Conservation (phyloP, 140 eudicot genomes). For the Anethum foeniculum region DNA sequence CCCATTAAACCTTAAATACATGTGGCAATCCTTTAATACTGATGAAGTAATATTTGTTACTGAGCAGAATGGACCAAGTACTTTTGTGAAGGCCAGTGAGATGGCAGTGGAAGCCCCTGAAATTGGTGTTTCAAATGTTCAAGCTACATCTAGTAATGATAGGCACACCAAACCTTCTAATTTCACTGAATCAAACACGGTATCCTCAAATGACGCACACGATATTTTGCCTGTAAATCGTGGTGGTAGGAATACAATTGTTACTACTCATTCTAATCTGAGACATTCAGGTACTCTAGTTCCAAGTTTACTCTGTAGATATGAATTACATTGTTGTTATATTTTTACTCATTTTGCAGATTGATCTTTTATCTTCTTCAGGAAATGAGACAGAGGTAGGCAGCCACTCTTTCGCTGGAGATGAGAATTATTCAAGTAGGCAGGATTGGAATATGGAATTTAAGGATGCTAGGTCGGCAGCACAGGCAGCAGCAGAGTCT, state of each 20-base stretch:
- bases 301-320: background rate
- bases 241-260: constrained; percentile 17
- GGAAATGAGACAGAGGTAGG: constrained; percentile 27
- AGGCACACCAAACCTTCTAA: constrained; percentile 21
- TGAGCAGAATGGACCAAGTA: constrained; percentile 55
- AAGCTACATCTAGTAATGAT: constrained; percentile 23
- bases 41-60: background rate
- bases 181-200: constrained; percentile 33
- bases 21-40: background rate
- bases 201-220: constrained; percentile 33
- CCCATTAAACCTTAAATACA: background rate
- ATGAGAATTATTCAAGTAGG: constrained; percentile 18
- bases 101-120: constrained; percentile 31
- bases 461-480: constrained; percentile 87
- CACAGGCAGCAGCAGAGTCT: constrained; percentile 92
- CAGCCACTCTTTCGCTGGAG: constrained; percentile 29
- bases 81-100: constrained; percentile 34
- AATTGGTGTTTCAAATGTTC: constrained; percentile 27
- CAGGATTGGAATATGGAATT: constrained; percentile 70
- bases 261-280: constrained; percentile 26
- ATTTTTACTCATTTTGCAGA: background rate
- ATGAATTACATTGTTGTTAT: background rate
- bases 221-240: constrained; percentile 21
- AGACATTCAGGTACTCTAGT: constrained; percentile 43
- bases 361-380: constrained; percentile 13